Conservation (phyloP, 371 early-diverging fungal genomes). For the Umbelopsis sp. region DNA sequence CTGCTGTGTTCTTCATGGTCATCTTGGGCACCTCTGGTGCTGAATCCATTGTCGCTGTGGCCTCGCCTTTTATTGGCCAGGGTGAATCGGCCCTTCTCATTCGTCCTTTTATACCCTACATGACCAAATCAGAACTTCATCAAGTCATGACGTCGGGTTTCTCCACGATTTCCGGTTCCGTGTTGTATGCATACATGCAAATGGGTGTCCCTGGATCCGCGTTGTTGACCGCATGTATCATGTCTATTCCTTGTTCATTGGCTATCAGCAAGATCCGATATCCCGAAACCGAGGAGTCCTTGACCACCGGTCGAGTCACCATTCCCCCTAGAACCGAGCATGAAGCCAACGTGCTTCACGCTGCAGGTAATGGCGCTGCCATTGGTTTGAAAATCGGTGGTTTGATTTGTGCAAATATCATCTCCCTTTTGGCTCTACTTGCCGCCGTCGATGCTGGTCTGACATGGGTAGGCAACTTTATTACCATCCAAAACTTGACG, state of each 20-base stretch:
- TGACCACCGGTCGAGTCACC: constrained; percentile 68
- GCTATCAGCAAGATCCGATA: constrained; percentile 85
- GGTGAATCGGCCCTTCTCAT: constrained; percentile 86
- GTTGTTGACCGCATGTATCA: constrained; percentile 84
- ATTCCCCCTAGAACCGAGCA: constrained; percentile 56
- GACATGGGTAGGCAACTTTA: constrained; percentile 78
- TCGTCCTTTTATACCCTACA: constrained; percentile 78
- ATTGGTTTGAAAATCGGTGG: constrained; percentile 79
- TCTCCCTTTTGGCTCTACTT: constrained; percentile 77
- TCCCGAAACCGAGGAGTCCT: constrained; percentile 83
- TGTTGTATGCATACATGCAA: constrained; percentile 74
- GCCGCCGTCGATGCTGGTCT: constrained; percentile 71
- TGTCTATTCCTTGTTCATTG: constrained; percentile 91
- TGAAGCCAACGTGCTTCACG: constrained; percentile 79
- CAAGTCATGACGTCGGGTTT: constrained; percentile 92
- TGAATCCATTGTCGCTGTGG: constrained; percentile 88
- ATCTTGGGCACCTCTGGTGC: constrained; percentile 83
- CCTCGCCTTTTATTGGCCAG: constrained; percentile 85
- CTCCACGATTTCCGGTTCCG: constrained; percentile 92
- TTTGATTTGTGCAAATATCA: constrained; percentile 76
- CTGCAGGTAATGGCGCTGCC: constrained; percentile 86
- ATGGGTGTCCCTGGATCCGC: constrained; percentile 71
- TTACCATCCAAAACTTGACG: constrained; percentile 66
- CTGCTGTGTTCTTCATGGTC: constrained; percentile 71
- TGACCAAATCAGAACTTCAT: constrained; percentile 89